Evolutionary conservation across 2,329 filamentous ascomycete species (phyloP), one percentile per base, ranked within the genome.

Genomic region (Diaporthe sp.): DNA sequence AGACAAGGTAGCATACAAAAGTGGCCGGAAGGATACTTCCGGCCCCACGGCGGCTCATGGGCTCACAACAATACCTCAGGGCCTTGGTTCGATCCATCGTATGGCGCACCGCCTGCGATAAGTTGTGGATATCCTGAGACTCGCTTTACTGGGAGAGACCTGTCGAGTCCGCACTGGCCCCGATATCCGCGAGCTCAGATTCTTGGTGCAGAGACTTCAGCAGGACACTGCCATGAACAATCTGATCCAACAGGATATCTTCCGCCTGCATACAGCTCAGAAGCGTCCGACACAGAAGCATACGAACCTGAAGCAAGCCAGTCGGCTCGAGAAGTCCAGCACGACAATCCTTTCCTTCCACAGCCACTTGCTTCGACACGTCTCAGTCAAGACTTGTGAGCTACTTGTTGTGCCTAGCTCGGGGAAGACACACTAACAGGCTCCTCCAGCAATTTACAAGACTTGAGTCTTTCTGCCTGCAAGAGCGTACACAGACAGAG

Each of bases 321-420:
- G 22, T 50, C 47, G 47, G 22, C n/a, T 22, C n/a, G 22, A 50
- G 7, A 50, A 12, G 4, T 2, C 47, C 47, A 13, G 6, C 8
- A 50, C 25, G 22, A 4, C 6, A 50, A 50, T 50, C 47, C 47
- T 50, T 50, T 50, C 25, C 22, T 50, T 50, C 47, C 47, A 25
- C 4, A 22, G 47, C 10, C 47, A 50, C 1, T 25, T 50, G 22
- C 47, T 90, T 98, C 42, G 42, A 45, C 42, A 17, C 17, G 7
- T 22, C 42, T 6, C 42, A 45, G 42, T 19, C 17, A 45, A 15
- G 42, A 45, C 6, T 4, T 19, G 42, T 45, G 19, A 45, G 42
- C 19, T 45, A 3, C 19, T 45, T 1, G 2, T 6, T 19, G 17
- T 17, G 8, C 4, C 6, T 17, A 22, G 19, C 17, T 45, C 15